Base-by-base conservation (phyloP, 768 basidiomycete species). In the Tulasnella sp. region DNA sequence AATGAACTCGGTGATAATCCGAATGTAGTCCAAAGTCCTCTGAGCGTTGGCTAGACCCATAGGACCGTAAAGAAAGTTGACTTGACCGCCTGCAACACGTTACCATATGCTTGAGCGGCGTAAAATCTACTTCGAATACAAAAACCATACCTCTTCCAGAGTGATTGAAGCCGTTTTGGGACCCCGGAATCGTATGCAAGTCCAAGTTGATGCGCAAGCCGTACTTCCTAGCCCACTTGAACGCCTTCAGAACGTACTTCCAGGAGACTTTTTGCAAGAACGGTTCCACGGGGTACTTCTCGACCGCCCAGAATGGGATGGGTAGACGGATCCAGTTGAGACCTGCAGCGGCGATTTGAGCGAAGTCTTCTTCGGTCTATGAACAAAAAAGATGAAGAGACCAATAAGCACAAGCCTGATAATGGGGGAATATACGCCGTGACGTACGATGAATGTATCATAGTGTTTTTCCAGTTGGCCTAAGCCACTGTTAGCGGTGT, bases 11-110 rank as follows among this genome's bases (percentile, higher is more conserved):
- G 94, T 92, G 77, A 97, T 84, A 80, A 95, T 91, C 34, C 96
- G 92, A 83, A 99, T 94, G 83, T 95, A 93, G 86, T 96, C 93
- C 78, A 99, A 89, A 24, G 93, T 89, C 18, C 97, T 92, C 85
- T 98, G 94, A n/a, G 95, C 97, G 82, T 99, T 99, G 78, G 96
- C 95, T 64, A 94, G 89, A 79, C 98, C 98, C 98, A 98, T 99
- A n/a, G 94, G 92, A 54, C 96, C 96, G 81, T 91, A 91, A 24
- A 97, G 87, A 48, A 96, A 89, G 84, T 95, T 95, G 83, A 96
- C 88, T 7, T 88, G 87, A 37, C 96, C 97, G 28, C 93, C 58
- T 60, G 28, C 50, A 24, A 2, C 50, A 24, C 50, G 50, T 16
- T 18, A 54, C 2, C n/a, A n/a, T n/a, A 6, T 6, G 37, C 50